Conservation (phyloP, 257 asterid genomes). For the Nemophila menziesii region DNA sequence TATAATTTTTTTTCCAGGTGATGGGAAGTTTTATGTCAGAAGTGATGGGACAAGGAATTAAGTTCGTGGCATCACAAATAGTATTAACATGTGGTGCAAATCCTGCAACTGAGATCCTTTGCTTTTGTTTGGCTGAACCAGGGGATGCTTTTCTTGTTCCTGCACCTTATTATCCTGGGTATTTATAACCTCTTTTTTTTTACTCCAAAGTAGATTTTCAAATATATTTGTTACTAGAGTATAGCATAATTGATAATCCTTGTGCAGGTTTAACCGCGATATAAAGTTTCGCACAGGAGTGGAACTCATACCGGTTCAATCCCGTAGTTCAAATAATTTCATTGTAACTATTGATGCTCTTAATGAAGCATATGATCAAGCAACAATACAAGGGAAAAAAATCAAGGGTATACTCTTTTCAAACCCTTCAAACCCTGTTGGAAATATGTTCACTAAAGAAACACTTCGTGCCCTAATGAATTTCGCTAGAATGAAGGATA, state of each 20-base stretch:
- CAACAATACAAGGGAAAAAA: slow-evolving; percentile 79
- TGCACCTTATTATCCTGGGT: slow-evolving; percentile 96
- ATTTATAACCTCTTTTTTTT: slow-evolving; percentile 6
- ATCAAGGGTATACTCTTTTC: slow-evolving; percentile 82
- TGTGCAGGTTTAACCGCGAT: slow-evolving; percentile 78
- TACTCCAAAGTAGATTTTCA: no score
- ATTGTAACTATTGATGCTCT: slow-evolving; percentile 56
- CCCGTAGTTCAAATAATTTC: slow-evolving; percentile 82
- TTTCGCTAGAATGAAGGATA: slow-evolving; percentile 78
- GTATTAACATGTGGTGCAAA: slow-evolving; percentile 81
- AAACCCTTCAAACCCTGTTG: slow-evolving; percentile 89
- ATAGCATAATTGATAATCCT: slow-evolving; percentile 8
- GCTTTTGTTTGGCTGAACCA: slow-evolving; percentile 84
- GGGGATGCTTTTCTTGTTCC: slow-evolving; percentile 95
- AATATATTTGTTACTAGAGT: no score
- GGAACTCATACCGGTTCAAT: slow-evolving; percentile 79
- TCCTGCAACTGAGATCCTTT: slow-evolving; percentile 78
- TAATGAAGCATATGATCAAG: slow-evolving; percentile 79
- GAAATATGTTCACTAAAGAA: slow-evolving; percentile 49
- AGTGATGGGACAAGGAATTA: slow-evolving; percentile 50
- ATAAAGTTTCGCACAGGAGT: slow-evolving; percentile 82
- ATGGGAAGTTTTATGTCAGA: slow-evolving; percentile 85
- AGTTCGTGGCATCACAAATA: slow-evolving; percentile 57
- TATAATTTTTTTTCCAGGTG: slow-evolving; percentile 55
- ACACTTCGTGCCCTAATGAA: slow-evolving; percentile 43